Evolutionary conservation across 345 rosid species (phyloP).

Genomic region (Firmiana major): DNA sequence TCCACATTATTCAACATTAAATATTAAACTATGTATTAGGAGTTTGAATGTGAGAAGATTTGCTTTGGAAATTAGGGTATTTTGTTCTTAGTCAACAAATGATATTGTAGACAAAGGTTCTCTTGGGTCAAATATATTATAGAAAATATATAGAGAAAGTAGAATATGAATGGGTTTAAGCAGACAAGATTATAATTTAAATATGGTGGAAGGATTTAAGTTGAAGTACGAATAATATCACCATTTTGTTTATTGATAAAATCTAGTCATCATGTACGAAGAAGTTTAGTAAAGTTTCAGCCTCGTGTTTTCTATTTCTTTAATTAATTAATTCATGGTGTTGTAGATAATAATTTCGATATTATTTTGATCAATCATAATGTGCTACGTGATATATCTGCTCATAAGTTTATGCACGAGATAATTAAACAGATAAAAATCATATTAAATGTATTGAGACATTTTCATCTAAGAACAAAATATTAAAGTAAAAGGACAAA

Average conservation of each 20-base stretch:
- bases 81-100: too few species aligned
- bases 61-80: neutral
- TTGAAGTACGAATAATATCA: neutral
- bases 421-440: too few species aligned
- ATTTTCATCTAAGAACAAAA: too few species aligned
- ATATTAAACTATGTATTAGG: too few species aligned
- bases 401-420: too few species aligned
- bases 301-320: neutral
- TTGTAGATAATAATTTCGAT: too few species aligned
- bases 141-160: too few species aligned
- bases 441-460: too few species aligned
- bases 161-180: neutral
- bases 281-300: neutral
- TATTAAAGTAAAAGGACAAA: too few species aligned
- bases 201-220: neutral
- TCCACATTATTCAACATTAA: neutral
- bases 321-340: neutral
- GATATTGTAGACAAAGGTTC: neutral
- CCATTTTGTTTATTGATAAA: neutral
- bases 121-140: neutral
- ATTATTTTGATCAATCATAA: too few species aligned
- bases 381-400: too few species aligned
- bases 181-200: neutral
- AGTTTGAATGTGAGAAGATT: neutral
- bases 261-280: neutral